Base-by-base conservation (phyloP, 148 eudicot genomes). In the Limonium bicolor region DNA sequence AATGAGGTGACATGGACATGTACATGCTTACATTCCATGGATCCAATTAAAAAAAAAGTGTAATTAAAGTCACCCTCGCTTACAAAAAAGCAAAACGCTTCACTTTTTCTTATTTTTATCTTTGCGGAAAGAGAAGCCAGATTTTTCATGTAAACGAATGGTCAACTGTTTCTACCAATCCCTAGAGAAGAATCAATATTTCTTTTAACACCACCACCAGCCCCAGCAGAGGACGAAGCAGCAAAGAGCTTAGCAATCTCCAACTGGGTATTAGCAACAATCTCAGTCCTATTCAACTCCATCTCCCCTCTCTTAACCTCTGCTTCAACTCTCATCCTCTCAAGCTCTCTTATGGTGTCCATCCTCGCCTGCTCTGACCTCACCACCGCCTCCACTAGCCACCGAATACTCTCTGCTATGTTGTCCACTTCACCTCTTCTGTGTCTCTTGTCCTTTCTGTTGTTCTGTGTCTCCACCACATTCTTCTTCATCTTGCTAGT, bases 231-330 rank as follows among this genome's bases (percentile, higher is more conserved):
- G 12, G 38, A 15, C 3, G 17, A 40, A 10, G 59, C 60, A 0
- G 96, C 94, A 55, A 86, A 86, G 50, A 86, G 54, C 75, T 58
- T 63, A 26, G 94, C 96, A 71, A 86, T 86, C 67, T 86, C 81
- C 60, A 86, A 55, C 53, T 86, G 94, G 8, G 96, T 86, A 45
- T 76, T 78, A 0, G 96, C 87, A 46, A 82, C 66, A 19, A 86
- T 82, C 77, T 86, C 81, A 2, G 94, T 86, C 43, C 81, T 57
- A 46, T 66, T 82, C 24, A 86, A 76, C 28, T 86, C 96, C 57
- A 78, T 51, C 54, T 86, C 94, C 0, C 73, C 85, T 55, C 94
- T 82, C 59, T 71, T 86, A 20, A 64, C 74, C 39, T 86, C 96
- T 0, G 79, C 81, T 7, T 86, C 96, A 0, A 67, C 82, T 40